These are phyloP conservation scores for Chlamydomonas sp. DNA, from an alignment of 139 green algal species.

Conservation along the genomic window DNA sequence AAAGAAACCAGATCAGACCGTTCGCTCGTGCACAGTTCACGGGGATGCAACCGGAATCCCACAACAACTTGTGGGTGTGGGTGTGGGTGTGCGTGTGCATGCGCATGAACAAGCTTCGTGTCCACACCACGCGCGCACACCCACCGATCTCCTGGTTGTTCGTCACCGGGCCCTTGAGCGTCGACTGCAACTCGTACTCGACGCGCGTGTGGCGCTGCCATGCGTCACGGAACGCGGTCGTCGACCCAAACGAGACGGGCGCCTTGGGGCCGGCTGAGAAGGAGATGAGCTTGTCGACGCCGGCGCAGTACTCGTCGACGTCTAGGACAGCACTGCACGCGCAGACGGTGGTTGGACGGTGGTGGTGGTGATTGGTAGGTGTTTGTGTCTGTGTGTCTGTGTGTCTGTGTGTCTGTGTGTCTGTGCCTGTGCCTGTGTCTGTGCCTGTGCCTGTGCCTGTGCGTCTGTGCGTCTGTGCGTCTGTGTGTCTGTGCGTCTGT, in stretches of 20 bases:
- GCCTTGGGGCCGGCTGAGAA: slow-evolving; percentile 15
- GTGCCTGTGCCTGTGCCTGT: too few relatives aligned
- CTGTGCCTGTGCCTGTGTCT: too few relatives aligned
- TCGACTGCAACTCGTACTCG: slow-evolving; percentile 24
- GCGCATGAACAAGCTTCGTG: background rate
- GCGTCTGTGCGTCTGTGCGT: too few relatives aligned
- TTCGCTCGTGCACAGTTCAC: too few relatives aligned
- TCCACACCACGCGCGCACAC: background rate
- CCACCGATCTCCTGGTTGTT: slow-evolving; percentile 28
- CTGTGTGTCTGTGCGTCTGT: too few relatives aligned
- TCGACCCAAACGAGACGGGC: slow-evolving; percentile 16
- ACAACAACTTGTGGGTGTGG: slow-evolving; percentile 3
- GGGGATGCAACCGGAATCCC: too few relatives aligned
- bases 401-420: too few relatives aligned
- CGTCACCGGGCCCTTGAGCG: slow-evolving; percentile 22
- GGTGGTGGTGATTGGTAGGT: too few relatives aligned
- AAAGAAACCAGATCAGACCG: too few relatives aligned
- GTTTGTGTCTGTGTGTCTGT: too few relatives aligned
- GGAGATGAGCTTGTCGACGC: slow-evolving; percentile 12
- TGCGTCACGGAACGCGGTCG: slow-evolving; percentile 12
- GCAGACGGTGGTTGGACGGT: too few relatives aligned
- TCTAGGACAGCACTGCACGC: slow-evolving; percentile 18
- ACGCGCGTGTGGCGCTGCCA: slow-evolving; percentile 29
- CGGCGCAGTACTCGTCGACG: slow-evolving; percentile 17
- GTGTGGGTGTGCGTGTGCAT: background rate